Evolutionary conservation across 768 basidiomycete genomes (phyloP).

Genomic region (Nidularia sp.): DNA sequence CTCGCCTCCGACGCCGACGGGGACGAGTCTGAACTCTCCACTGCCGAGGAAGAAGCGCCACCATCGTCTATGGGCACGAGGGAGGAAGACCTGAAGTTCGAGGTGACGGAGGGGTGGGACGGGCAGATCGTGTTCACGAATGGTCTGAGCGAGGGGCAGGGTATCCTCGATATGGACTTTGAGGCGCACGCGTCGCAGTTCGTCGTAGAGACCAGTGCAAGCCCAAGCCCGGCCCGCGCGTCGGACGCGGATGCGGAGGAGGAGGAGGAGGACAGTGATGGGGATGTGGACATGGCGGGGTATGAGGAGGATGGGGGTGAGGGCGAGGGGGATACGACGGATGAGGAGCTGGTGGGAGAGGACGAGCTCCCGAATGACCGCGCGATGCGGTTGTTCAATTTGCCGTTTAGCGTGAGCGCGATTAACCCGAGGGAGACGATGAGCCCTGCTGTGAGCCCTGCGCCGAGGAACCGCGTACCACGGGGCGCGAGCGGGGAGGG

Average conservation of each 20-base stretch:
- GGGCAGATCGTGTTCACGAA: conserved; percentile 74
- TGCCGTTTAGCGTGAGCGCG: conserved; percentile 57
- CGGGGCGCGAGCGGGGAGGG: neutral
- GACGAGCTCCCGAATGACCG: conserved; percentile 71
- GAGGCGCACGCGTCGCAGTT: conserved; percentile 57
- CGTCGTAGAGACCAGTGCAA: conserved; percentile 36
- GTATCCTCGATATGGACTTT: conserved; percentile 67
- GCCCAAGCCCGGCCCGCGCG: conserved; percentile 36
- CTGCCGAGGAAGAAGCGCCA: conserved; percentile 20
- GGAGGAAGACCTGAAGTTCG: conserved; percentile 46
- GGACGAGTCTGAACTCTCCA: conserved; percentile 40
- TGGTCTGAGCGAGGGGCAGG: conserved; percentile 48
- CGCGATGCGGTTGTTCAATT: conserved; percentile 68
- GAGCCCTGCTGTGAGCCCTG: conserved; percentile 49
- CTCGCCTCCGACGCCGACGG: conserved; percentile 31
- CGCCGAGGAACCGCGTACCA: conserved; percentile 26
- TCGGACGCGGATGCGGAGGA: conserved; percentile 40
- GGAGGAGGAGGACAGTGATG: conserved; percentile 39
- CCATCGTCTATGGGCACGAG: conserved; percentile 22
- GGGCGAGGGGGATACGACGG: conserved; percentile 73
- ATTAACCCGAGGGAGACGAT: conserved; percentile 78
- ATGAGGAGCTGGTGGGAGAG: conserved; percentile 79
- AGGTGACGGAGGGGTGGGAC: conserved; percentile 71
- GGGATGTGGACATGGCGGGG: conserved; percentile 35
- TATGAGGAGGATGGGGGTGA: conserved; percentile 46